These are phyloP conservation scores for Saururus chinensis DNA, from an alignment of 164 flowering plant species.

Conservation along the genomic window DNA sequence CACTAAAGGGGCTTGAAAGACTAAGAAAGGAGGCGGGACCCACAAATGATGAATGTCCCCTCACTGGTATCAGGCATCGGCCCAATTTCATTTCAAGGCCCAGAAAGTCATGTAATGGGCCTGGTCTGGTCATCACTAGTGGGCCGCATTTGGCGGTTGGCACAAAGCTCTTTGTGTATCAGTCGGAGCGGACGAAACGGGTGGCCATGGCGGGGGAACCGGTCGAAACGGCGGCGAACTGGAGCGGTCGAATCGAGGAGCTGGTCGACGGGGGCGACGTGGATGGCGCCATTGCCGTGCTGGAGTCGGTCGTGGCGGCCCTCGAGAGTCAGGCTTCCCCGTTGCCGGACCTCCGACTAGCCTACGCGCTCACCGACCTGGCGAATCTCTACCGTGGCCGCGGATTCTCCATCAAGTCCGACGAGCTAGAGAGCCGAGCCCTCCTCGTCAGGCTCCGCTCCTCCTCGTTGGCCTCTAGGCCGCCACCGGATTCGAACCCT, in stretches of 20 bases:
- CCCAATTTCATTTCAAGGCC: no score
- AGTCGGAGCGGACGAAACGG: neutral
- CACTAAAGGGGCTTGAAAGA: no score
- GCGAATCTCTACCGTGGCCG: slow-evolving; percentile 7
- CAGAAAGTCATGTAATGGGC: no score
- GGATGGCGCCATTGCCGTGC: slow-evolving; percentile 8
- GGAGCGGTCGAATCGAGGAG: slow-evolving; percentile 8
- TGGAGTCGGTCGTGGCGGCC: slow-evolving; percentile 4
- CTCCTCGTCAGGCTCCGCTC: slow-evolving; percentile 3
- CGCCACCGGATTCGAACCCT: neutral
- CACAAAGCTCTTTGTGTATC: no score
- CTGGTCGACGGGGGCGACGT: slow-evolving; percentile 7
- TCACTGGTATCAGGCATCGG: no score
- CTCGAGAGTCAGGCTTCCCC: neutral
- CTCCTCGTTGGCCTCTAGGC: neutral
- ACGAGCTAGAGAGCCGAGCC: slow-evolving; percentile 6
- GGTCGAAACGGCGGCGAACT: neutral
- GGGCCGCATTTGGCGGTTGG: no score
- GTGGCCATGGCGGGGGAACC: neutral
- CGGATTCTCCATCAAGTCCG: slow-evolving; percentile 9
- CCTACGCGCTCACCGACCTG: slow-evolving; percentile 9
- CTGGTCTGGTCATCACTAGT: no score
- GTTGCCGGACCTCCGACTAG: slow-evolving; percentile 1
- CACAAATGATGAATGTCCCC: no score
- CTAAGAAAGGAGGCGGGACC: no score